Base-by-base conservation (phyloP, 2,329 filamentous ascomycete species). In the Xylariales sp. region DNA sequence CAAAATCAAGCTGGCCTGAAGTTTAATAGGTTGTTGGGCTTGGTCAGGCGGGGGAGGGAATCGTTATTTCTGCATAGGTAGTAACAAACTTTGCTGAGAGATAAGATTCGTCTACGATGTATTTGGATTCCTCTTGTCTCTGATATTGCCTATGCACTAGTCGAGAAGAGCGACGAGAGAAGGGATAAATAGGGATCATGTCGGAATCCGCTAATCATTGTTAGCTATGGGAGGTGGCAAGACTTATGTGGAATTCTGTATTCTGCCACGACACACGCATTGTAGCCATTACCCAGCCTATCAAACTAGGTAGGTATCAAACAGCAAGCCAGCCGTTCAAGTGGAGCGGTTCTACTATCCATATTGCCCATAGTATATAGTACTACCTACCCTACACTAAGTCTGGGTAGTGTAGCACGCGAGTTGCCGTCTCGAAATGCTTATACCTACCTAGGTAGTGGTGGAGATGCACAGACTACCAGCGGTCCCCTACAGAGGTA, bases 381-480 rank as follows among this genome's bases (percentile, higher is more conserved):
- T 41, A 54, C 32, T 54, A 53, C 50, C 16, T 30, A 39, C 32
- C 9, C 49, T 36, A 36, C 5, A 62, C n/a, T 39, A n/a, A 41
- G 46, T 43, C n/a, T n/a, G n/a, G n/a, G 8, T 45, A 36, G 18
- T 39, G 55, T 59, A 59, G 48, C 45, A 43, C 52, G 61, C 46
- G 53, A 52, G 58, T 32, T 48, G 54, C 65, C 34, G 57, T 57
- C 62, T 50, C 57, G 34, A 61, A 65, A 39, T 41, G 46, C 54
- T n/a, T 48, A 53, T 28, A 14, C 9, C 32, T 14, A 41, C 39
- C 12, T 39, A 39, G n/a, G 8, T 56, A 46, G 54, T 45, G 54
- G 54, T 30, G 53, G 53, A 55, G 53, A 43, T 41, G 8, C 18
- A 18, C 18, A 55, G 39, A 14, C n/a, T 32, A 56, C 28, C 23